Percentiles rank a stretch among this genome's conserved stretches.
phyloP scores from a whole-genome alignment of 1,284 basidiomycete species.

The Ganoderma leucocontextum region DNA sequence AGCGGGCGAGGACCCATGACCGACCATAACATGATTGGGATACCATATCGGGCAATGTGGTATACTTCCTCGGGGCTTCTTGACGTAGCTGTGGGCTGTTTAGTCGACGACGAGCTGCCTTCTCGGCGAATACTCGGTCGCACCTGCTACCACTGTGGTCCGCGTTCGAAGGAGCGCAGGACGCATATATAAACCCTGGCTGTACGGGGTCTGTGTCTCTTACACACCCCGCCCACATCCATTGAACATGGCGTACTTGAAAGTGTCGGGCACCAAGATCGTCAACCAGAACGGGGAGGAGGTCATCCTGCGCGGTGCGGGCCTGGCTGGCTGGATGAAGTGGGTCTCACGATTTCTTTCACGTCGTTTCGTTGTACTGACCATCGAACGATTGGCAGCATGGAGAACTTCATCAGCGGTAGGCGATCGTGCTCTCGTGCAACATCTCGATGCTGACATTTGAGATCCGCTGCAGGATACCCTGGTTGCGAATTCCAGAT shows the following conservation, averaged over 20 bases:
- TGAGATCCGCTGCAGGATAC: conserved; percentile 48
- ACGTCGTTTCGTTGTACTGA: neutral
- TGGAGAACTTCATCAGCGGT: conserved; percentile 73
- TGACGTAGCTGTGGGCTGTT: neutral
- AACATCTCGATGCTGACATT: neutral
- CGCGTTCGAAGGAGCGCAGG: neutral
- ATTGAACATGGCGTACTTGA: conserved; percentile 48
- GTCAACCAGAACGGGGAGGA: conserved; percentile 63
- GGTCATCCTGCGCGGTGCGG: conserved; percentile 70
- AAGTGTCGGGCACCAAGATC: conserved; percentile 63
- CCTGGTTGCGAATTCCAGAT: conserved; percentile 76
- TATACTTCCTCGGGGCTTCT: neutral
- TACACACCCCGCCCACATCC: neutral
- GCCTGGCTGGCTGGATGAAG: conserved; percentile 79
- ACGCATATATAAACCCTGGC: conserved; percentile 3
- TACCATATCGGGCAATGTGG: conserved; percentile 6
- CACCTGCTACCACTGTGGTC: neutral
- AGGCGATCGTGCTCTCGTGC: neutral
- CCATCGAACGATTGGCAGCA: conserved; percentile 42
- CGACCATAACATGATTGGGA: neutral
- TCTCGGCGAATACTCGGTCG: conserved; percentile 10
- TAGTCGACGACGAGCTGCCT: conserved; percentile 1
- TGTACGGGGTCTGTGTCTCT: neutral
- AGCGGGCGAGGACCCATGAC: conserved; percentile 10
- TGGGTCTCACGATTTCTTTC: conserved; percentile 43